A percentile compares a stretch with the other conserved stretches of the same genome.
These are phyloP conservation scores for Irpex sp. DNA, from an alignment of 1,284 basidiomycete genomes.

Conservation along the genomic window DNA sequence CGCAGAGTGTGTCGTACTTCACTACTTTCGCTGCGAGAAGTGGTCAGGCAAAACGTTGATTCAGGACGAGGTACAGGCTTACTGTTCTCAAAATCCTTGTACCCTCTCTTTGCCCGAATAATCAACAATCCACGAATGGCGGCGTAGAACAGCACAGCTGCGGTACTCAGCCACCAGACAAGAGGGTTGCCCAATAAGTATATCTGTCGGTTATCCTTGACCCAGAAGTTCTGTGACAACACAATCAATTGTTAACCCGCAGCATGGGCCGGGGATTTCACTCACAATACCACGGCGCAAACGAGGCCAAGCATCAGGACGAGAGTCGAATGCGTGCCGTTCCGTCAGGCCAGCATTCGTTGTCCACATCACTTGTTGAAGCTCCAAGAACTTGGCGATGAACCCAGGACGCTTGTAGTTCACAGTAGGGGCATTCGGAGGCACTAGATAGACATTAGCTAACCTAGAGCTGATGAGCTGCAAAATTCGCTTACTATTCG, in stretches of 20 bases:
- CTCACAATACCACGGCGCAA: conserved; percentile 90
- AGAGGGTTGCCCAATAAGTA: conserved; percentile 95
- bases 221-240: conserved; percentile 86
- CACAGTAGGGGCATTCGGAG: conserved; percentile 70
- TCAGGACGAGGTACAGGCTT: conserved; percentile 29
- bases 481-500: conserved; percentile 56
- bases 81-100: conserved; percentile 90
- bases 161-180: conserved; percentile 85
- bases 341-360: conserved; percentile 96
- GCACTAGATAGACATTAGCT: conserved; percentile 45
- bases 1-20: conserved; percentile 89
- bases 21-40: conserved; percentile 70
- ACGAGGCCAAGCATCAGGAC: conserved; percentile 87
- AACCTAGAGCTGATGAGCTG: background rate
- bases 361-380: conserved; percentile 97
- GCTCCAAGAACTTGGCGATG: conserved; percentile 86
- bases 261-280: conserved; percentile 12
- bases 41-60: background rate
- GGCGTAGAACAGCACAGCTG: conserved; percentile 69
- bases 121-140: conserved; percentile 75
- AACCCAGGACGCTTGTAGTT: conserved; percentile 90
- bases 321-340: conserved; percentile 91
- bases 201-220: conserved; percentile 92
- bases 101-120: conserved; percentile 88
- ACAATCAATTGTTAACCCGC: background rate